Conservation (phyloP, 495 filamentous ascomycete genomes). For the Clohesyomyces aquaticus region DNA sequence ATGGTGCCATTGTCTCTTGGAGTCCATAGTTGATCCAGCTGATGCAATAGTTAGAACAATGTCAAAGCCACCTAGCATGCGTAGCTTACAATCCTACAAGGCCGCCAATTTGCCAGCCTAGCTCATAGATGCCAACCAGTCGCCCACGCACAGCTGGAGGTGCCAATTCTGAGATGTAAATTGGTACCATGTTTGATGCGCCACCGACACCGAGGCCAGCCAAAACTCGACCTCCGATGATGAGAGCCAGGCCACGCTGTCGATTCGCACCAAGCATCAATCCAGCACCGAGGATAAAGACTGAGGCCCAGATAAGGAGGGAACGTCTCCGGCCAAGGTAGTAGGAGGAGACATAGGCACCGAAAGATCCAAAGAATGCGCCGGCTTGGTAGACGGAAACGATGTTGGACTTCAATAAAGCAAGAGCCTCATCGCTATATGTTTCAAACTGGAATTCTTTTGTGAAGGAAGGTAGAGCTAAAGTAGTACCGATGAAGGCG, state of each 20-base stretch:
- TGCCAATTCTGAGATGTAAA: conserved; percentile 52
- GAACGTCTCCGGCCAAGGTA: conserved; percentile 37
- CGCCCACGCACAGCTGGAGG: conserved; percentile 51
- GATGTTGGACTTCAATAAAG: conserved; percentile 50
- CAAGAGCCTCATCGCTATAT: conserved; percentile 10
- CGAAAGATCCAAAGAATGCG: conserved; percentile 44
- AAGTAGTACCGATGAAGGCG: conserved; percentile 36
- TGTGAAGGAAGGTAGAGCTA: conserved; percentile 31
- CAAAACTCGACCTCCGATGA: conserved; percentile 50
- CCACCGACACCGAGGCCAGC: conserved; percentile 50
- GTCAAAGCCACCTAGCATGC: conserved; percentile 10
- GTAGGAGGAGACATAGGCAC: conserved; percentile 36
- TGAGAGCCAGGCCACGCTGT: conserved; percentile 61
- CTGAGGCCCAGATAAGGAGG: conserved; percentile 33
- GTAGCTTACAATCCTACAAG: conserved; percentile 71
- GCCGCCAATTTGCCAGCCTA: conserved; percentile 74
- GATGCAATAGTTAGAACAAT: not conserved
- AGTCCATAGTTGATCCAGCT: conserved; percentile 53
- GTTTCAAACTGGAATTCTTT: conserved; percentile 28
- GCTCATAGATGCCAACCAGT: conserved; percentile 67
- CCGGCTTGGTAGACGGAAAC: conserved; percentile 64
- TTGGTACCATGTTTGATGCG: conserved; percentile 48
- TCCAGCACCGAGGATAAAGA: conserved; percentile 42
- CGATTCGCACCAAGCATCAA: conserved; percentile 49
- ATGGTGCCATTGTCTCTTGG: conserved; percentile 51